Evolutionary conservation across 495 filamentous ascomycete genomes (phyloP), one percentile per base, ranked within the genome.

Genomic region (Penicillium pulvis): DNA sequence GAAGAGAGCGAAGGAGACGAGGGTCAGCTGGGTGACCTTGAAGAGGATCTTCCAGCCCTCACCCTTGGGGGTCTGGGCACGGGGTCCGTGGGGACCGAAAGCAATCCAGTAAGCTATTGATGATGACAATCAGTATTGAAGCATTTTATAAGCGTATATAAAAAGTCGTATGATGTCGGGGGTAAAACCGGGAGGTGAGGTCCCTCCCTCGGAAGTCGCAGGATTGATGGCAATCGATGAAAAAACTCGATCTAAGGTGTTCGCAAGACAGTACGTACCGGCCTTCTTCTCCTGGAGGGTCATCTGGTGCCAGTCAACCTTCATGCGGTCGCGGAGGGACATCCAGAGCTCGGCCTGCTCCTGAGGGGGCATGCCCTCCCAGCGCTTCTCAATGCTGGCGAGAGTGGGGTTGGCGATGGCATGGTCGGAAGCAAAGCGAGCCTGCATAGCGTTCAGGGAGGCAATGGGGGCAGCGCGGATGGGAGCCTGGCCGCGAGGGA

Each of bases 301-400:
- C 83, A 98, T 81, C 66, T 97, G 90, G 68, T 88, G 83, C 94
- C 94, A 98, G 76, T 90, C 90, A 61, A 81, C 86, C 90, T 97
- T 98, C 94, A 98, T 98, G 68, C 94, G 87, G 80, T 98, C 94
- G 68, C 94, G 82, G 72, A 98, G 81, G 66, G 88, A 81, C 94
- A 98, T 98, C 93, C 93, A 98, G 65, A 98, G 79, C 71, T 98
- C 94, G 59, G 95, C 94, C 85, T 98, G 94, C 85, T 98, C 94
- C 81, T 95, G 90, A 56, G 93, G 91, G 39, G 92, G 92, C 90
- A 98, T 90, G 56, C 73, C 83, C 81, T 98, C 94, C 94, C 94
- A 98, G 78, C 94, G 83, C 90, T 97, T 98, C 87, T 98, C 94
- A 71, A 98, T 97, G 79, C 95, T 88, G 75, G 91, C 90, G 60